These are phyloP conservation scores for Dissoconium aciculare DNA, from an alignment of 2,329 filamentous ascomycete genomes.

Conservation along the genomic window DNA sequence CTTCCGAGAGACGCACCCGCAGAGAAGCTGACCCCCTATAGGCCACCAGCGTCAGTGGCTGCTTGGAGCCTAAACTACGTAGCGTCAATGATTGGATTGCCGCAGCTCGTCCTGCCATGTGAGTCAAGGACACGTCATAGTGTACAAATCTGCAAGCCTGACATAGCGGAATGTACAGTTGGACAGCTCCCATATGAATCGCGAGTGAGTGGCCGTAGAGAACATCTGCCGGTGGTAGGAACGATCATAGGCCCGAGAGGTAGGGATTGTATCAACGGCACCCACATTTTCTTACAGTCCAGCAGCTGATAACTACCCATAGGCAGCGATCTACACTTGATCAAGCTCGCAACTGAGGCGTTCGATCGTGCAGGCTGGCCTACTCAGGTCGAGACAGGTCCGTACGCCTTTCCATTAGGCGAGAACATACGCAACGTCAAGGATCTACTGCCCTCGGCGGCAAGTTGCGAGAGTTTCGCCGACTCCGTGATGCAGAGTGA, in stretches of 20 bases:
- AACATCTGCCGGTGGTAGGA: not conserved
- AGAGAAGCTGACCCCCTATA: not conserved
- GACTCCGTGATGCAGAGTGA: too few relatives aligned
- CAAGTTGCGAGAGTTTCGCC: too few relatives aligned
- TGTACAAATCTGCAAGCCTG: too few relatives aligned
- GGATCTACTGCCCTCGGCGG: too few relatives aligned
- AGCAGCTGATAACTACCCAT: not conserved
- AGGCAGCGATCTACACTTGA: slow-evolving; percentile 1
- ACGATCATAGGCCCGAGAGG: slow-evolving; percentile 1
- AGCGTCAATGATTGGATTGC: slow-evolving; percentile 3
- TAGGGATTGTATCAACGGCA: not conserved
- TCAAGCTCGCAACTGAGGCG: not conserved
- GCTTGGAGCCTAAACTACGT: slow-evolving; percentile 5
- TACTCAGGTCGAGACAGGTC: slow-evolving; percentile 1
- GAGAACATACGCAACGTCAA: too few relatives aligned
- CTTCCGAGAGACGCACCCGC: not conserved
- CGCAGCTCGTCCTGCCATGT: slow-evolving; percentile 4
- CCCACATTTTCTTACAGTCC: not conserved
- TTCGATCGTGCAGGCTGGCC: slow-evolving; percentile 1
- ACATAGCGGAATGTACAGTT: too few relatives aligned
- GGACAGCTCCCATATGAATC: slow-evolving; percentile 5
- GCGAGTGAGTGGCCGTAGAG: not conserved
- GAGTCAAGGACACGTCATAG: too few relatives aligned
- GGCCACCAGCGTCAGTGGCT: too few relatives aligned
- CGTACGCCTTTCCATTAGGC: too few relatives aligned